Evolutionary conservation across 75 land plant genomes (phyloP), one percentile per base, ranked within the genome.

Genomic region (Cupressus sempervirens): DNA sequence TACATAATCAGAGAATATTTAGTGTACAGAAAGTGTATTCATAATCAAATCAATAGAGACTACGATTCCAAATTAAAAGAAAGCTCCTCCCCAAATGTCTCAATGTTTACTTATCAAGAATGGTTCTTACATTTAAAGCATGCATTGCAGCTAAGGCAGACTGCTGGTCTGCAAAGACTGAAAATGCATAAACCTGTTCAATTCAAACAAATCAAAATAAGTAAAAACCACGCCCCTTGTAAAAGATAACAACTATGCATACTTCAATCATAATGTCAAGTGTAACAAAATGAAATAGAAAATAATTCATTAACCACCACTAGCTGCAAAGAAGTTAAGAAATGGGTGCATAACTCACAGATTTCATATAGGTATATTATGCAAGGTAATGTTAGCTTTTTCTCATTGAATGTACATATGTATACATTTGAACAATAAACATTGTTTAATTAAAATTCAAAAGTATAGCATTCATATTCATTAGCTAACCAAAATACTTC

Each of bases 161-260:
- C 50, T 86, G 94, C 85, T 94, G 98, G 88, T 94, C 95, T 18
- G 84, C 76, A 83, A 96, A 95, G 18, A 94, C 95, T 45, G 91
- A 93, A 92, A 96, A 96, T 46, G 96, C 97, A 84, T 91, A 94
- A n/a, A 92, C 91, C 98, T 96, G 93, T n/a, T 76, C 82, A 54
- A 46, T 76, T 58, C 46, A 30, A 84, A 84, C 48, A 30, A 84
- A 85, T 65, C 8, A 83, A 70, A 80, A 41, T 62, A 13, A 41
- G 18, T 26, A 4, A 35, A 54, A 12, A 34, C 76, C 65, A 15
- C 53, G 12, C 56, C 58, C 79, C 12, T 26, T 26, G 11, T 18
- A 40, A 26, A 46, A 84, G 40, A 83, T 30, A 46, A 65, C 70
- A 40, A 29, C 10, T 29, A 77, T 62, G 46, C 13, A 30, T 4